Evolutionary conservation across 1,284 basidiomycete genomes (phyloP).

Genomic region (Cryptococcus floricola): DNA sequence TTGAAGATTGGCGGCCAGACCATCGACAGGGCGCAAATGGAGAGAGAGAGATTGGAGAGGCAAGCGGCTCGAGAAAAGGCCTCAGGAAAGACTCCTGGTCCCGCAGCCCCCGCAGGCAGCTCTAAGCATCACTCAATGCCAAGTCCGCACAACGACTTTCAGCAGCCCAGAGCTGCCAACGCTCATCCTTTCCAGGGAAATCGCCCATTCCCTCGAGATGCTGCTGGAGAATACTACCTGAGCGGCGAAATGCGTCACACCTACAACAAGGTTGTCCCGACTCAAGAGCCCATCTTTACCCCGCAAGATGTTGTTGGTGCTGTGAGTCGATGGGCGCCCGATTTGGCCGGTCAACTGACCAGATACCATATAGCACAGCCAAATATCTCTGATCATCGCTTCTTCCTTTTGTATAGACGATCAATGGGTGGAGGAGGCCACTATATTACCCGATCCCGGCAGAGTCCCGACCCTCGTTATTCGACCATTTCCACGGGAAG

Average conservation of each 20-base stretch:
- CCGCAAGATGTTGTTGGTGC: constrained; percentile 29
- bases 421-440: constrained; percentile 27
- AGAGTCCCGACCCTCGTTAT: constrained; percentile 32
- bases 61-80: constrained; percentile 25
- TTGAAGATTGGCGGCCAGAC: constrained; percentile 17
- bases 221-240: constrained; percentile 42
- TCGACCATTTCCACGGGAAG: constrained; percentile 23
- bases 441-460: constrained; percentile 29
- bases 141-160: no score
- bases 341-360: neutral
- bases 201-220: constrained; percentile 32
- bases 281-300: constrained; percentile 25
- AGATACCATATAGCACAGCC: constrained; percentile 20
- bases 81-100: neutral
- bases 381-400: constrained; percentile 38
- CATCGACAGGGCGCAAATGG: constrained; percentile 41
- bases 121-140: no score
- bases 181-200: constrained; percentile 33
- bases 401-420: constrained; percentile 38
- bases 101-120: no score
- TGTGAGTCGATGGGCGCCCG: constrained; percentile 20
- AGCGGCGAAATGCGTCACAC: constrained; percentile 42
- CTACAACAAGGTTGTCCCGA: constrained; percentile 23
- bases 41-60: constrained; percentile 40
- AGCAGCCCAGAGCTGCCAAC: neutral